Percentiles rank a stretch among this genome's conserved stretches.
Evolutionary conservation across 495 filamentous ascomycete genomes (phyloP).

Genomic region (Cercophora sp.): DNA sequence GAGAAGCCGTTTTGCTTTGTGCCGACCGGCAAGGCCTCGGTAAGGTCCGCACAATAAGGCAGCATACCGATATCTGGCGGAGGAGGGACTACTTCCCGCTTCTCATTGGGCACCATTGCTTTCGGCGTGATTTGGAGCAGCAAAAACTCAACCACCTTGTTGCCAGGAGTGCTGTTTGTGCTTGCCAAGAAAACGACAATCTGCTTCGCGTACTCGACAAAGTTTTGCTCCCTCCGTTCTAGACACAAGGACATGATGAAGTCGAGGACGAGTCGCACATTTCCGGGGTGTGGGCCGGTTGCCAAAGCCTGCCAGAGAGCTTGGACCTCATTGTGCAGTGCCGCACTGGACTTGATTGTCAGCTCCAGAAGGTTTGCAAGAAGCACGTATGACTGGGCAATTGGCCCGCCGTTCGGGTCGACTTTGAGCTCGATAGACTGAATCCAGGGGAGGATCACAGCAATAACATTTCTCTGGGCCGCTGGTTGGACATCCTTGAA

Average conservation of each 20-base stretch:
- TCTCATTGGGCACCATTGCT: conserved; percentile 81
- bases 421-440: conserved; percentile 89
- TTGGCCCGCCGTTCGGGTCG: conserved; percentile 90
- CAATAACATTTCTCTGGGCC: conserved; percentile 88
- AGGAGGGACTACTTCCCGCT: conserved; percentile 64
- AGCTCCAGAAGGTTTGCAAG: conserved; percentile 95
- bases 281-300: conserved; percentile 89
- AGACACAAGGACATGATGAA: conserved; percentile 93
- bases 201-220: conserved; percentile 95
- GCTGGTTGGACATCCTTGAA: conserved; percentile 79
- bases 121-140: conserved; percentile 83
- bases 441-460: conserved; percentile 92
- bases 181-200: conserved; percentile 93
- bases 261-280: conserved; percentile 88
- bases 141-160: conserved; percentile 91
- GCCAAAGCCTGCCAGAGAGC: conserved; percentile 96
- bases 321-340: conserved; percentile 92
- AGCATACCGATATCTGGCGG: conserved; percentile 70
- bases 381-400: conserved; percentile 87
- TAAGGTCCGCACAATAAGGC: conserved; percentile 86
- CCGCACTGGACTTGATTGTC: conserved; percentile 83
- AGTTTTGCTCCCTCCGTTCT: conserved; percentile 92
- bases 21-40: conserved; percentile 72
- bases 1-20: conserved; percentile 91
- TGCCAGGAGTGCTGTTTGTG: conserved; percentile 71